These are phyloP conservation scores for Aspergillus sp. DNA, from an alignment of 2,329 filamentous ascomycete species.

Conservation along the genomic window DNA sequence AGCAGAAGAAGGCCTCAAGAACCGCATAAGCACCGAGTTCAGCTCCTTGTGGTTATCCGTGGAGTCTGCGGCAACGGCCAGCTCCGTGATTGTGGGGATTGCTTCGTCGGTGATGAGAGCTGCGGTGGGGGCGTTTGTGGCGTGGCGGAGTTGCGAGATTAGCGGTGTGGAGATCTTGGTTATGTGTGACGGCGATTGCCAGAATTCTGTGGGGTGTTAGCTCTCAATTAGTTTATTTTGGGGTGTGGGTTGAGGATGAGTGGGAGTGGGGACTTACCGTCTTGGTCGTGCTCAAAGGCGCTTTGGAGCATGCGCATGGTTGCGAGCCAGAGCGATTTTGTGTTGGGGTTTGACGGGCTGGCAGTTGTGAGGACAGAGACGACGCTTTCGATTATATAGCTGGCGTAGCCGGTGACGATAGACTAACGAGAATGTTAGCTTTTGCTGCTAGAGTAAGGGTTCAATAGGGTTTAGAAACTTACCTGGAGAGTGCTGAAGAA, in stretches of 20 bases:
- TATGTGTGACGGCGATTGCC: slow-evolving; percentile 90
- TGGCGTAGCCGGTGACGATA: slow-evolving; percentile 89
- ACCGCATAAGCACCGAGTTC: slow-evolving; percentile 74
- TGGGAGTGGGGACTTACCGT: slow-evolving; percentile 50
- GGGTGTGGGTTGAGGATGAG: too few species aligned
- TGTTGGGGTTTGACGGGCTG: slow-evolving; percentile 44
- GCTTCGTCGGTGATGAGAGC: slow-evolving; percentile 56
- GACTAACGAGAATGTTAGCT: slow-evolving; percentile 51
- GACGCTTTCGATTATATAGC: slow-evolving; percentile 76
- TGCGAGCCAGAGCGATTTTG: slow-evolving; percentile 65
- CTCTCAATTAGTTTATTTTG: not conserved
- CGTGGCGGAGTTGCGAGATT: slow-evolving; percentile 63
- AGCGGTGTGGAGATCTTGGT: slow-evolving; percentile 68
- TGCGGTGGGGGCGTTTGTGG: slow-evolving; percentile 37
- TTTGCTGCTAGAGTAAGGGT: not conserved
- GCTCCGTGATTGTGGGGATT: slow-evolving; percentile 73
- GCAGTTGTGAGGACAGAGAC: slow-evolving; percentile 58
- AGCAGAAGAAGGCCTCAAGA: slow-evolving; percentile 62
- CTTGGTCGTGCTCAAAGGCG: slow-evolving; percentile 85
- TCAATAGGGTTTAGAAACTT: slow-evolving; percentile 6
- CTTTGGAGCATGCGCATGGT: slow-evolving; percentile 71
- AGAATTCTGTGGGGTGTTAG: slow-evolving; percentile 62
- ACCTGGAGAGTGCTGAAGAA: slow-evolving; percentile 83
- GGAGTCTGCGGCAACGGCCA: slow-evolving; percentile 78
- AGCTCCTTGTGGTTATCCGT: slow-evolving; percentile 89